Conservation (phyloP, 768 basidiomycete species). For the Dioszegia aurantiaca region DNA sequence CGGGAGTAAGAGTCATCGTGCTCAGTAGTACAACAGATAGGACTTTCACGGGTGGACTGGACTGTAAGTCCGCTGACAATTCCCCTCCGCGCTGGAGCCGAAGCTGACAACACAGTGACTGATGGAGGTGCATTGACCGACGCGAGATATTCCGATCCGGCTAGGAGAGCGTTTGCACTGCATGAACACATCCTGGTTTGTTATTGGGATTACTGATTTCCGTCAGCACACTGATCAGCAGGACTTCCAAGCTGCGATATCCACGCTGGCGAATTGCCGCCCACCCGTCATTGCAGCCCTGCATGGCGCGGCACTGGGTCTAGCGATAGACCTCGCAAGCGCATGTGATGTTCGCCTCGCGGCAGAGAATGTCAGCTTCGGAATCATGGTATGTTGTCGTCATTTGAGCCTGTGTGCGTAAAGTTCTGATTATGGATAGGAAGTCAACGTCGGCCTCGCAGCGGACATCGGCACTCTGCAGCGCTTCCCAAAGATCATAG, state of each 20-base stretch:
- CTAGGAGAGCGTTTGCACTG: conserved; percentile 40
- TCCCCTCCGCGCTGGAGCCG: not conserved
- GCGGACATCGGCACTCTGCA: conserved; percentile 85
- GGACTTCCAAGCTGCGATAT: conserved; percentile 70
- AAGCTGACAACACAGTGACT: not conserved
- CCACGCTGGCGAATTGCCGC: conserved; percentile 64
- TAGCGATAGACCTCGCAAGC: conserved; percentile 71
- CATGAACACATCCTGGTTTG: conserved; percentile 55
- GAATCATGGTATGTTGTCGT: conserved; percentile 72
- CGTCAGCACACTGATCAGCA: conserved; percentile 12
- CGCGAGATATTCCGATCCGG: conserved; percentile 39
- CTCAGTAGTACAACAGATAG: conserved; percentile 69
- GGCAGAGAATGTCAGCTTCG: conserved; percentile 62
- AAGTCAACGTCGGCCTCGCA: conserved; percentile 81
- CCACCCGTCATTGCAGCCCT: conserved; percentile 82
- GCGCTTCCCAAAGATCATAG: conserved; percentile 71
- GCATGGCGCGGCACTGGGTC: conserved; percentile 70
- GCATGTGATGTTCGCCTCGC: conserved; percentile 75
- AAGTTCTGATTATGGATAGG: no score
- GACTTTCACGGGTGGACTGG: conserved; percentile 78
- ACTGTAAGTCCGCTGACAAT: conserved; percentile 57
- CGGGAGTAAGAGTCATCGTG: conserved; percentile 69
- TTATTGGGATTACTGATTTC: not conserved
- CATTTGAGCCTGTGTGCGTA: no score
- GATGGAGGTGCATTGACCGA: conserved; percentile 3